Evolutionary conservation across 2,329 filamentous ascomycete species (phyloP).

Genomic region (Sporothrix inflata): DNA sequence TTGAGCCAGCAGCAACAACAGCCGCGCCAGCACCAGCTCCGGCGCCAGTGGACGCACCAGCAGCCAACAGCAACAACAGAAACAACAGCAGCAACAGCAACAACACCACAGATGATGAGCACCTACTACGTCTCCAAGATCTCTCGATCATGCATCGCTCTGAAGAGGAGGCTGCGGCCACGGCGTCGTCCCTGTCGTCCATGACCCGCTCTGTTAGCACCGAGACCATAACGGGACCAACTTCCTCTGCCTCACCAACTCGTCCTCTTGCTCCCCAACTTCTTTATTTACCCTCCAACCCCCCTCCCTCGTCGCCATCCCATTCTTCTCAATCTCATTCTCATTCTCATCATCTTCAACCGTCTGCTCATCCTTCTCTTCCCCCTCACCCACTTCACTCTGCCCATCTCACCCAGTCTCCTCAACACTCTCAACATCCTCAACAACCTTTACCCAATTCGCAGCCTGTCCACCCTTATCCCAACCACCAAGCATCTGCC

Average conservation of each 20-base stretch:
- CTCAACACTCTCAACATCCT: neutral
- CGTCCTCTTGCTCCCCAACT: constrained; percentile 16
- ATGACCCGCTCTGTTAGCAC: constrained; percentile 28
- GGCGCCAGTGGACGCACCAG: constrained; percentile 11
- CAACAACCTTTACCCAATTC: neutral
- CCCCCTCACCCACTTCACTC: constrained; percentile 18
- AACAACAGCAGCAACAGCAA: neutral
- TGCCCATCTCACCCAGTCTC: constrained; percentile 23
- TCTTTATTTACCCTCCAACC: constrained; percentile 27
- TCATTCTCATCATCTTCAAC: constrained; percentile 29
- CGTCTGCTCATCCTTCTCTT: neutral
- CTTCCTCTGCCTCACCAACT: constrained; percentile 20
- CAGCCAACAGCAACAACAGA: neutral
- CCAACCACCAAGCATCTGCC: constrained; percentile 14
- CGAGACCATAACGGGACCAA: constrained; percentile 31
- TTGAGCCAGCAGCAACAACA: constrained; percentile 23
- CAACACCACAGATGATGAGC: constrained; percentile 36
- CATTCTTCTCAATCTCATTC: constrained; percentile 30
- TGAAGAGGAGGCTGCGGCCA: neutral
- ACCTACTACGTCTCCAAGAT: constrained; percentile 42
- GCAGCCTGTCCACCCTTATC: constrained; percentile 3
- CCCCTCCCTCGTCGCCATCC: constrained; percentile 22
- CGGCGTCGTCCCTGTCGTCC: neutral
- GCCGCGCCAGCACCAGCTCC: constrained; percentile 16
- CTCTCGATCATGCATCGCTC: constrained; percentile 37